These are phyloP conservation scores for Aspergillus bridgeri DNA, from an alignment of 495 filamentous ascomycete genomes.

Conservation along the genomic window DNA sequence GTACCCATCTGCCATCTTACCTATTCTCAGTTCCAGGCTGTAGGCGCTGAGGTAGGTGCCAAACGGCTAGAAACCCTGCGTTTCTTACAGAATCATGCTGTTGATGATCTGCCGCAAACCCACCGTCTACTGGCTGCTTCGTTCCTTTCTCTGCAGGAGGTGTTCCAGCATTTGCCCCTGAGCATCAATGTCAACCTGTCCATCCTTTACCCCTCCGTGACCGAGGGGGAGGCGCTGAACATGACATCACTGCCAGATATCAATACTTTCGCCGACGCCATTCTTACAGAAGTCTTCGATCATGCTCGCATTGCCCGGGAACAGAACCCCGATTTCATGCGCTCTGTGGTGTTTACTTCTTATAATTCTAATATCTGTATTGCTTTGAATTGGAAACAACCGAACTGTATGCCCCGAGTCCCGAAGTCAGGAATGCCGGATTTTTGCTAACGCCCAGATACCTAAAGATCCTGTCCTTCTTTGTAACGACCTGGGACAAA, in stretches of 20 bases:
- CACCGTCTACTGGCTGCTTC: constrained; percentile 69
- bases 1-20: constrained; percentile 75
- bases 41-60: constrained; percentile 52
- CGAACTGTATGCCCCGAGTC: constrained; percentile 66
- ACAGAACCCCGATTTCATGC: constrained; percentile 60
- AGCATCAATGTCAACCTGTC: constrained; percentile 84
- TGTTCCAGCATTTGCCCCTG: constrained; percentile 66
- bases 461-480: constrained; percentile 81
- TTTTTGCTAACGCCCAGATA: constrained; percentile 8
- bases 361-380: constrained; percentile 88
- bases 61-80: constrained; percentile 41
- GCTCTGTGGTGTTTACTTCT: constrained; percentile 87
- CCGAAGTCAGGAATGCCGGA: background rate
- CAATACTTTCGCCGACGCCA: constrained; percentile 79
- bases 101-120: constrained; percentile 58
- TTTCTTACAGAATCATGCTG: constrained; percentile 40
- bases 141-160: constrained; percentile 71
- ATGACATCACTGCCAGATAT: constrained; percentile 76
- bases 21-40: constrained; percentile 65
- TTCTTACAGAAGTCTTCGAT: constrained; percentile 83
- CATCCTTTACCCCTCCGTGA: constrained; percentile 71
- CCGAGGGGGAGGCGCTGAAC: constrained; percentile 63
- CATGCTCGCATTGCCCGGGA: constrained; percentile 78
- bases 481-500: constrained; percentile 81
- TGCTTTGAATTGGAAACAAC: constrained; percentile 97